Evolutionary conservation across 23 red algal species (phyloP), one percentile per base, ranked within the genome.

Genomic region (Gracilaria gracilis): DNA sequence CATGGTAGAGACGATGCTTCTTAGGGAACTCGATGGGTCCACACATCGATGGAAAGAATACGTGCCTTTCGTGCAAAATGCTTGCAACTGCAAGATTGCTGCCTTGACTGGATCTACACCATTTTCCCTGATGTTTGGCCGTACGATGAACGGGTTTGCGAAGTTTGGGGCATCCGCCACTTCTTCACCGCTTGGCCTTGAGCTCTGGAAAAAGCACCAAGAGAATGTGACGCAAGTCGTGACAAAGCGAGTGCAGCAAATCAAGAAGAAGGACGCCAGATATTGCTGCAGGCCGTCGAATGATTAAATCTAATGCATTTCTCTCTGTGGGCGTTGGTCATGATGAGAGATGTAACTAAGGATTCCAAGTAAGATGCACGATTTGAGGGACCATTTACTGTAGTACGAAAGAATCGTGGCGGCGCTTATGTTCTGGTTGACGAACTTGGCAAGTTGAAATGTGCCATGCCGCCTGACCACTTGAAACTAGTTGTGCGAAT

Each of bases 41-140:
- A 83, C 55, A 13, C 55, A 83, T 31, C 20, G 55, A 20, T 62
- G 80, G 80, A 12, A 83, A 19, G 50, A 83, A 46, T 83, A 83
- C 54, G 21, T 83, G 4, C 48, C 57, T 20, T 83, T 59, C 29
- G 29, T 83, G 14, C 80, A 65, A 15, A 55, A 67, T 2, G 57
- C 55, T 4, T 67, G 67, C 54, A 83, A 83, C 35, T 62, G 80
- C 21, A 83, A 64, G 23, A 2, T 59, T 28, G 54, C 80, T 4
- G 51, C 80, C 3, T 35, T 65, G 23, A 83, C 80, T 5, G 80
- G 23, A 9, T 83, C 50, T 5, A 83, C 27, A 5, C 80, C 80
- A 28, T 83, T 83, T 11, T 67, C 24, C 2, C 34, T 83, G 0
- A 83, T 83, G 55, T 38, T 64, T 83, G 38, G 57, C 0, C 9